A percentile compares a stretch with the other conserved stretches of the same genome.
phyloP scores from a whole-genome alignment of 2,329 filamentous ascomycete genomes.

The Aspergillus aculeatus region DNA sequence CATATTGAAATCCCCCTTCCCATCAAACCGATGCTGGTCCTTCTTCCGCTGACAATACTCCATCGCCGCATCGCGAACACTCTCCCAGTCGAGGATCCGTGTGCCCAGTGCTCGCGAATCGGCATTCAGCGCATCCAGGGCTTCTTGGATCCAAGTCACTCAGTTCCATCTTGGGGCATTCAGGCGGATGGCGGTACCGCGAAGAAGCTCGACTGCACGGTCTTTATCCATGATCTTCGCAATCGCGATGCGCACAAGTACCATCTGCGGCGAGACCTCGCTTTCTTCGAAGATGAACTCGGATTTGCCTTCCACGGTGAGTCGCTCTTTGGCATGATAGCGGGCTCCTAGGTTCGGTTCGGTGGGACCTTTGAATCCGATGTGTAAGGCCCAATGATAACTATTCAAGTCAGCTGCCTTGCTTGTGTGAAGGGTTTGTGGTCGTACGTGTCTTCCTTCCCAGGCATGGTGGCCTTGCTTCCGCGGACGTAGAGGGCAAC shows the following conservation, averaged over 20 bases:
- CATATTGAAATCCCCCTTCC: conserved; percentile 30
- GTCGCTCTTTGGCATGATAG: conserved; percentile 37
- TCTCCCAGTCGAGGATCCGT: conserved; percentile 33
- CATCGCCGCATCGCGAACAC: conserved; percentile 39
- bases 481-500: conserved; percentile 30
- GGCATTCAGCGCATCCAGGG: conserved; percentile 29
- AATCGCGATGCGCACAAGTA: conserved; percentile 33
- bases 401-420: conserved; percentile 16
- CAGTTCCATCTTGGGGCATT: conserved; percentile 44
- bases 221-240: conserved; percentile 34
- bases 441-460: conserved; percentile 27
- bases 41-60: conserved; percentile 42
- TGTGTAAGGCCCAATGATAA: conserved; percentile 43
- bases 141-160: conserved; percentile 46
- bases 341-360: conserved; percentile 22
- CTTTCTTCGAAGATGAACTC: conserved; percentile 8
- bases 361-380: conserved; percentile 37
- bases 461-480: conserved; percentile 24
- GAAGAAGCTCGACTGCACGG: conserved; percentile 30
- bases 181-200: conserved; percentile 31
- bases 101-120: conserved; percentile 35
- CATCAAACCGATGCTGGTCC: conserved; percentile 44
- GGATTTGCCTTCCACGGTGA: conserved; percentile 2
- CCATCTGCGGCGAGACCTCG: conserved; percentile 14
- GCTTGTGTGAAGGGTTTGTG: no score